phyloP scores from a whole-genome alignment of 2,329 filamentous ascomycete species.

The Beauveria scarabaeidicola region DNA sequence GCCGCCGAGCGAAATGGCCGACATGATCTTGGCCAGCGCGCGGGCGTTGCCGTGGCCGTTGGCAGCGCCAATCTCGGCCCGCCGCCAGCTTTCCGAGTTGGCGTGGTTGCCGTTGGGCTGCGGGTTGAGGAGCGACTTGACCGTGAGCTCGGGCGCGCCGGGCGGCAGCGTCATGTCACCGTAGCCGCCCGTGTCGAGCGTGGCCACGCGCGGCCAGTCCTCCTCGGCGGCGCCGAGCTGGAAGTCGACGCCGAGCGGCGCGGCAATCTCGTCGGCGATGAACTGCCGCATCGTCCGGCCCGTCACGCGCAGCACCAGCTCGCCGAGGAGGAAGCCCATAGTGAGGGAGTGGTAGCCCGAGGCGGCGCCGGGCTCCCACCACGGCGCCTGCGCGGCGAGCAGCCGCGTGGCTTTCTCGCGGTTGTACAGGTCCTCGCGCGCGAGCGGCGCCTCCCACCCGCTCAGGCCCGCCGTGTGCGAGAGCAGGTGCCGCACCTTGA shows the following conservation, averaged over 20 bases:
- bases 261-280: constrained; percentile 26
- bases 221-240: constrained; percentile 33
- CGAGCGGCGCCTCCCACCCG: constrained; percentile 24
- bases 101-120: constrained; percentile 15
- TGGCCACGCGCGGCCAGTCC: constrained; percentile 31
- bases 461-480: constrained; percentile 30
- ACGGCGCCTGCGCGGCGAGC: constrained; percentile 33
- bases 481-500: constrained; percentile 32
- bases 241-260: constrained; percentile 37
- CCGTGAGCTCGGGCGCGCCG: constrained; percentile 18
- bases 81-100: constrained; percentile 26
- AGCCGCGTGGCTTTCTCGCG: constrained; percentile 19
- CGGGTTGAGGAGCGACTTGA: constrained; percentile 23
- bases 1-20: constrained; percentile 17
- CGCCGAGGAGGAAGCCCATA: constrained; percentile 34
- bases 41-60: constrained; percentile 40
- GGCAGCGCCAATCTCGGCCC: constrained; percentile 30
- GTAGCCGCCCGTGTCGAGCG: constrained; percentile 21
- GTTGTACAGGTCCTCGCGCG: constrained; percentile 26
- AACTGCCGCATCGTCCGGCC: constrained; percentile 36
- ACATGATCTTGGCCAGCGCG: constrained; percentile 32
- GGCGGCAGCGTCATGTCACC: constrained; percentile 16
- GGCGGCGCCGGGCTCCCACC: constrained; percentile 35
- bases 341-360: constrained; percentile 33
- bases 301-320: constrained; percentile 31